A percentile compares a stretch with the other conserved stretches of the same genome.
phyloP scores from a whole-genome alignment of 1,139 yeast genomes.

The Sugiyamaella pinicola region DNA sequence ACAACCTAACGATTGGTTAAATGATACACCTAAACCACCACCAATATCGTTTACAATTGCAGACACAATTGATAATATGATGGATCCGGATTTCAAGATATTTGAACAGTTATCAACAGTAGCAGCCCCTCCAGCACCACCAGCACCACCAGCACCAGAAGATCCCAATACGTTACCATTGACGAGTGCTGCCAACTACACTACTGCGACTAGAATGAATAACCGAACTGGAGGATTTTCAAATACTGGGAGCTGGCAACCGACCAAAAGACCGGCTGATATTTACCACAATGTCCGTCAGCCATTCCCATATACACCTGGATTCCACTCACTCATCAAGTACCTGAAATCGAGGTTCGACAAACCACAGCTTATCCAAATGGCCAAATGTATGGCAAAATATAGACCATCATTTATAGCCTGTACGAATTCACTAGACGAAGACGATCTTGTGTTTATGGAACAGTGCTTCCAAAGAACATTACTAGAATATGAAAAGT shows the following conservation, averaged over 20 bases:
- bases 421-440: constrained; percentile 82
- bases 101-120: constrained; percentile 4
- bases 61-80: constrained; percentile 19
- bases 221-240: constrained; percentile 16
- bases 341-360: constrained; percentile 74
- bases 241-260: constrained; percentile 15
- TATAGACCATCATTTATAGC: constrained; percentile 93
- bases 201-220: constrained; percentile 6
- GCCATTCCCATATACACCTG: constrained; percentile 89
- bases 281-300: constrained; percentile 71
- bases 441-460: constrained; percentile 90
- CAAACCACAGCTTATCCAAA: constrained; percentile 68
- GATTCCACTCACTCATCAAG: constrained; percentile 78
- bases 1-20: constrained; percentile 29
- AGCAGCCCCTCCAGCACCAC: not conserved
- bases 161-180: too few species aligned
- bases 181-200: not conserved
- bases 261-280: constrained; percentile 59
- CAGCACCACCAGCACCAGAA: not conserved
- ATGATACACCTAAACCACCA: constrained; percentile 29
- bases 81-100: constrained; percentile 20
- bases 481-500: constrained; percentile 81
- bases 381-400: constrained; percentile 87
- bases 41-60: constrained; percentile 36
- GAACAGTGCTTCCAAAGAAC: constrained; percentile 96